Evolutionary conservation across 2,329 filamentous ascomycete species (phyloP), one percentile per base, ranked within the genome.

Genomic region (Arachnopeziza araneosa): DNA sequence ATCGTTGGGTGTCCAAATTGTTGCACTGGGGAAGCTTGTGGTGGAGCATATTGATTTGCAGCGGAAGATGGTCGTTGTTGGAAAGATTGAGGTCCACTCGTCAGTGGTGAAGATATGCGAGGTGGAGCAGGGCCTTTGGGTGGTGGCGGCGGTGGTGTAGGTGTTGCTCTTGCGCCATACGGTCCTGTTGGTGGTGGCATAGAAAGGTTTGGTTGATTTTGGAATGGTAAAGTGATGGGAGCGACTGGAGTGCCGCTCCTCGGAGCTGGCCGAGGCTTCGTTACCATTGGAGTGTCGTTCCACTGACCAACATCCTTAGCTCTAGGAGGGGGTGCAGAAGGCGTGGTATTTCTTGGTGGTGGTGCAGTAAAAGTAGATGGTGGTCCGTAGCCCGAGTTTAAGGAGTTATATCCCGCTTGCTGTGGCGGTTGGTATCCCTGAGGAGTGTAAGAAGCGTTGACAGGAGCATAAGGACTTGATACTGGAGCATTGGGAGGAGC

Each of bases 211-310:
- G 81, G 80, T 70, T 90, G 86, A 67, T 83, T 84, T 1, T 85
- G 82, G 78, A 95, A 96, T 9, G 91, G 90, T 21, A 89, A 85
- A n/a, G 81, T 84, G 55, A 92, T 85, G 2, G 88, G 79, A 56
- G 85, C 83, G 51, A 76, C 71, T 32, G 71, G 71, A 22, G 85
- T 78, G 0, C 93, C 97, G 52, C 81, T 81, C 71, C 88, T 85
- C 66, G 93, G 86, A 23, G 87, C 67, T 17, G 84, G 82, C n/a
- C 88, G 81, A 58, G 83, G 78, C 77, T 93, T 91, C 52, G 84
- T 81, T 52, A 98, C 89, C 69, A 96, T 83, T 1, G 95, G 95
- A 56, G 96, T 88, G 74, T 99, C 95, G 68, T 99, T 99, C 95
- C 95, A 99, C 68, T 90, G 89, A 26, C 87, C 84, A 64, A 87